Evolutionary conservation across 2,329 filamentous ascomycete species (phyloP).

Genomic region (Penicillium sp.): DNA sequence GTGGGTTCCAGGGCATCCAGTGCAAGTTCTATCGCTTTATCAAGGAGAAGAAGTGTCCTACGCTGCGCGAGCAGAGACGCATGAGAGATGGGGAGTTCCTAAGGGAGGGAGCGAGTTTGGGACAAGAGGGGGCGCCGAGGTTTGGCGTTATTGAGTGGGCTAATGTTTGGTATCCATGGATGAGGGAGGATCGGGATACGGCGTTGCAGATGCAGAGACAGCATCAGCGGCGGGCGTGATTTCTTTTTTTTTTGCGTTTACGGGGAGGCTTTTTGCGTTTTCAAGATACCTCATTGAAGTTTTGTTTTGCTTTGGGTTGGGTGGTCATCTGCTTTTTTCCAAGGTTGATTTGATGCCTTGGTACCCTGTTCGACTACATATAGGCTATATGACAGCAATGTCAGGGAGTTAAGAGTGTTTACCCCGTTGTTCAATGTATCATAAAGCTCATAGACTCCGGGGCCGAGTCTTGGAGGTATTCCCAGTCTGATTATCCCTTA

Average conservation of each 20-base stretch:
- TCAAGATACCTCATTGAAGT: constrained; percentile 19
- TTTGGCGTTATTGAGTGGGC: constrained; percentile 42
- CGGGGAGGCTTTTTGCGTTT: constrained; percentile 2
- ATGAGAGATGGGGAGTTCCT: constrained; percentile 41
- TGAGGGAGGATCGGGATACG: constrained; percentile 33
- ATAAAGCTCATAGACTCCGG: no score
- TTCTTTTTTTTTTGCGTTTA: not conserved
- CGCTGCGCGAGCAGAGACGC: constrained; percentile 41
- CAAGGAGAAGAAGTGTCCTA: constrained; percentile 43
- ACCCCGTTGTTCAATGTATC: no score
- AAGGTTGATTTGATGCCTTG: not conserved
- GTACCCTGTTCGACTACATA: not conserved
- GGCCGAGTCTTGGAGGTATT: no score
- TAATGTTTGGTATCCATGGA: constrained; percentile 43
- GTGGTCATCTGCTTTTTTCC: not conserved
- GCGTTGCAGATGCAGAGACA: constrained; percentile 11
- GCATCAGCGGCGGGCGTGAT: constrained; percentile 12
- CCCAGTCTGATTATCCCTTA: no score
- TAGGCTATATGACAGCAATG: not conserved
- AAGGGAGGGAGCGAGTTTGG: constrained; percentile 27
- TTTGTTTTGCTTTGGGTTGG: not conserved
- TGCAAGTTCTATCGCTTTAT: constrained; percentile 51
- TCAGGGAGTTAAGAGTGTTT: not conserved
- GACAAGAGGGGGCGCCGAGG: constrained; percentile 27
- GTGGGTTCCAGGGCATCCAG: constrained; percentile 45